Percentiles rank a stretch among this genome's conserved stretches.
Conservation (phyloP, 1,284 basidiomycete species). For the Coniferiporia weirii region DNA sequence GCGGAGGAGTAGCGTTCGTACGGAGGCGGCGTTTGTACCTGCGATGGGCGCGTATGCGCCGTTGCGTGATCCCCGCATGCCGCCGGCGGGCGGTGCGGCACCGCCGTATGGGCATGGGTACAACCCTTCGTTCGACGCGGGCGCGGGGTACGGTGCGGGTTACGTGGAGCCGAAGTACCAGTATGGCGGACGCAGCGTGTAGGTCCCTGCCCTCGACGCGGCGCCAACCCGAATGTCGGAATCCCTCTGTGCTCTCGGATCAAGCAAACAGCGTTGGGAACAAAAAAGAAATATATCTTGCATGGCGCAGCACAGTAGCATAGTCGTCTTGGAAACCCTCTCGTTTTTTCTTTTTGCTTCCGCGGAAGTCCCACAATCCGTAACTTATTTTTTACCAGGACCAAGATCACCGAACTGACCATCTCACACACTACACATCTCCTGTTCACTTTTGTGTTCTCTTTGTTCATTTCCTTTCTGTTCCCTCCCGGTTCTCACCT, state of each 20-base stretch:
- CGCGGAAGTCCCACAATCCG: no score
- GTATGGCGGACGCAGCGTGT: slow-evolving; percentile 14
- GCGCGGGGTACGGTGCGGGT: background rate
- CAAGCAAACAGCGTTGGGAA: no score
- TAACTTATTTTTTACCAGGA: no score
- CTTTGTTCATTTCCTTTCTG: background rate
- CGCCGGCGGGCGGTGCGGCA: background rate
- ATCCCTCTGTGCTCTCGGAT: no score
- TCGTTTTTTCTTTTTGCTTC: no score
- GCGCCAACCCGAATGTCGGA: background rate
- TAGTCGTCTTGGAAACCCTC: no score
- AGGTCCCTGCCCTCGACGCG: background rate
- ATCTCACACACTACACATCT: no score
- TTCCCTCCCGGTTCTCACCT: background rate
- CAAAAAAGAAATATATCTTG: no score
- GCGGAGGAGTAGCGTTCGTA: slow-evolving; percentile 14
- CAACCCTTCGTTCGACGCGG: background rate
- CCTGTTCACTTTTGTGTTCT: background rate
- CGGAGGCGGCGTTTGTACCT: slow-evolving; percentile 14
- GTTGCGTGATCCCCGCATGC: background rate
- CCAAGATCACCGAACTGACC: no score
- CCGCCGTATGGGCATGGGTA: background rate
- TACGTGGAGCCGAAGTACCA: slow-evolving; percentile 15
- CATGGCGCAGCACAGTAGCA: no score
- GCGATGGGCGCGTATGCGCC: slow-evolving; percentile 17